Conservation (phyloP, 495 filamentous ascomycete species). For the Apiosordaria backusii region DNA sequence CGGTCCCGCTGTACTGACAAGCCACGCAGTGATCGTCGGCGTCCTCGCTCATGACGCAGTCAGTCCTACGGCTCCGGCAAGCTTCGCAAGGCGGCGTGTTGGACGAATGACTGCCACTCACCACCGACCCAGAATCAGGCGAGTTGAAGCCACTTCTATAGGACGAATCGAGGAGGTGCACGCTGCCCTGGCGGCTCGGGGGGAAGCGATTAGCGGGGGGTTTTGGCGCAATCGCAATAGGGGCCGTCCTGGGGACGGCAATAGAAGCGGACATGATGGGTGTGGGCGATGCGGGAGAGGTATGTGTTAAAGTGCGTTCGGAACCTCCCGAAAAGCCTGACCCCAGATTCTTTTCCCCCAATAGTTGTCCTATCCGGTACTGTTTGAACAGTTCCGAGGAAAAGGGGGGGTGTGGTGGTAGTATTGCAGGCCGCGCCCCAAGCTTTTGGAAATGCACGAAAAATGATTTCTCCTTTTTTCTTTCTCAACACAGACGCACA, state of each 20-base stretch:
- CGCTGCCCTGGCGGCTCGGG: conserved; percentile 42
- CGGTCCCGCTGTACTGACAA: conserved; percentile 58
- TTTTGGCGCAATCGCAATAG: conserved; percentile 57
- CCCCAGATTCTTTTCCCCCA: background rate
- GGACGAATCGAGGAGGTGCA: conserved; percentile 34
- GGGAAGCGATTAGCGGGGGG: conserved; percentile 37
- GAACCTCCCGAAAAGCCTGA: background rate
- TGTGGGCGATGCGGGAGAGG: background rate
- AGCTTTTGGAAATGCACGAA: background rate
- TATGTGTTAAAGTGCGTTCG: background rate
- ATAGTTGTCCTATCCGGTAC: too few relatives aligned
- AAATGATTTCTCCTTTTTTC: background rate
- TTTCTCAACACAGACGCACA: too few relatives aligned
- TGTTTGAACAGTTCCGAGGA: background rate
- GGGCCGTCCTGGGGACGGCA: conserved; percentile 50
- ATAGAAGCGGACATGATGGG: conserved; percentile 48
- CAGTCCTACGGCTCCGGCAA: conserved; percentile 78
- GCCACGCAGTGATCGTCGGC: conserved; percentile 56
- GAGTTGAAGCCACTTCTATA: conserved; percentile 47
- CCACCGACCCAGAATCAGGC: conserved; percentile 47
- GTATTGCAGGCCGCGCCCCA: background rate
- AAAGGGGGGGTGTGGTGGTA: background rate
- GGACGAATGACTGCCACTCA: conserved; percentile 33
- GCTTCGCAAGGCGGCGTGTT: conserved; percentile 48
- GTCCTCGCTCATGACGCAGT: conserved; percentile 82